These are phyloP conservation scores for Fusarium burgessii DNA, from an alignment of 2,329 filamentous ascomycete genomes.

Conservation along the genomic window DNA sequence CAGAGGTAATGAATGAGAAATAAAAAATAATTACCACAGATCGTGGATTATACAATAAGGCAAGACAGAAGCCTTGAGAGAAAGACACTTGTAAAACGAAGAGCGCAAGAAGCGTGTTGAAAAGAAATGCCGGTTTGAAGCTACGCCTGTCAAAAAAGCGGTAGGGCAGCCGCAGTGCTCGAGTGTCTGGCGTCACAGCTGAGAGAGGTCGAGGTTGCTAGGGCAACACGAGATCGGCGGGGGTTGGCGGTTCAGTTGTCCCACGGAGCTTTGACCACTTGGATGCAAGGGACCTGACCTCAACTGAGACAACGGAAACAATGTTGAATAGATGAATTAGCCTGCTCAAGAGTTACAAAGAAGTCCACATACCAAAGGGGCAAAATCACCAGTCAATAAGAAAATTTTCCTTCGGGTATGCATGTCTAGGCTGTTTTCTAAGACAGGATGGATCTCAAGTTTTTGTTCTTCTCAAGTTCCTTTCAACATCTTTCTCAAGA, in stretches of 20 bases:
- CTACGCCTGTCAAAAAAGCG: constrained; percentile 41
- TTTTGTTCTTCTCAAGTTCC: neutral
- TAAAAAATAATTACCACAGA: constrained; percentile 23
- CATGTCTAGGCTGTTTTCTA: neutral
- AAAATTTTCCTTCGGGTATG: neutral
- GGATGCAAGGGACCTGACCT: constrained; percentile 10
- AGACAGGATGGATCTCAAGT: neutral
- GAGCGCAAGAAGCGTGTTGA: constrained; percentile 31
- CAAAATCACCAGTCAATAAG: neutral
- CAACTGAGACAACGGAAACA: constrained; percentile 24
- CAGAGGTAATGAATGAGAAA: constrained; percentile 11
- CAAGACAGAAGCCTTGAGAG: constrained; percentile 31
- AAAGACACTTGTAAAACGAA: constrained; percentile 18
- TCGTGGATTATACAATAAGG: constrained; percentile 5
- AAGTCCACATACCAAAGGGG: neutral
- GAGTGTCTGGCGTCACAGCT: constrained; percentile 31
- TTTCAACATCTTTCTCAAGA: neutral
- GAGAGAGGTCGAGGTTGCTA: constrained; percentile 18
- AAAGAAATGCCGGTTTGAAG: constrained; percentile 33
- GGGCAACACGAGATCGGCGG: constrained; percentile 30
- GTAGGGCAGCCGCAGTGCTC: constrained; percentile 39
- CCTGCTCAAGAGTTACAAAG: neutral
- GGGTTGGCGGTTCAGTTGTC: constrained; percentile 27
- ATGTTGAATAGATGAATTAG: constrained; percentile 6
- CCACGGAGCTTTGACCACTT: constrained; percentile 23